A percentile compares a stretch with the other conserved stretches of the same genome.
Conservation (phyloP, 768 basidiomycete genomes). For the Macrolepiota fuliginosa region DNA sequence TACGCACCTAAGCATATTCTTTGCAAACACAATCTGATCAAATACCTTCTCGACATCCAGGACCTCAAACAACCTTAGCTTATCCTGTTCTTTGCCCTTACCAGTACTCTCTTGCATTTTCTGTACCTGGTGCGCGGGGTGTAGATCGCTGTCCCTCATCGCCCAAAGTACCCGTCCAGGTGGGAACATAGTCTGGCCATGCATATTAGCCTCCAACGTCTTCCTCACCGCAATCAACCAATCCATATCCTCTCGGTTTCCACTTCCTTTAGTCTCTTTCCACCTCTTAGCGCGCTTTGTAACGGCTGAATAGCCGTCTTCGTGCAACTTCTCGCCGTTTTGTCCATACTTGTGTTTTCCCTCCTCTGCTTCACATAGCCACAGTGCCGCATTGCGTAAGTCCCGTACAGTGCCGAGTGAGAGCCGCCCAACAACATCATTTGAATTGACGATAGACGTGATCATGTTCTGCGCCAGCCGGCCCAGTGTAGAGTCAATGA, state of each 20-base stretch:
- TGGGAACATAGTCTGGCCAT: slow-evolving; percentile 66
- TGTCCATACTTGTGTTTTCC: slow-evolving; percentile 16
- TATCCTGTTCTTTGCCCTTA: slow-evolving; percentile 31
- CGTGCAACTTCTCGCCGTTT: slow-evolving; percentile 30
- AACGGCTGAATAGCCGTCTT: slow-evolving; percentile 52
- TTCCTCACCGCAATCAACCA: slow-evolving; percentile 79
- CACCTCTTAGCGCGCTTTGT: slow-evolving; percentile 50
- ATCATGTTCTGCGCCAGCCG: slow-evolving; percentile 62
- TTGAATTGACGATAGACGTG: slow-evolving; percentile 78
- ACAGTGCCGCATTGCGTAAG: slow-evolving; percentile 68
- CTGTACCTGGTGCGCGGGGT: slow-evolving; percentile 48
- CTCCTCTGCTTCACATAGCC: slow-evolving; percentile 74
- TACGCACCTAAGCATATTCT: slow-evolving; percentile 73
- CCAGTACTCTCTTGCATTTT: not conserved
- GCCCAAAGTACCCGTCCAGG: slow-evolving; percentile 82
- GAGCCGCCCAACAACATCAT: slow-evolving; percentile 77
- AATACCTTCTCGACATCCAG: slow-evolving; percentile 75
- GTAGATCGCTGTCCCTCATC: slow-evolving; percentile 68
- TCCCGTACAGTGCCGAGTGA: slow-evolving; percentile 78
- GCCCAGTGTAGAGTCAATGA: slow-evolving; percentile 59
- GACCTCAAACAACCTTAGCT: slow-evolving; percentile 75
- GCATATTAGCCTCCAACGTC: slow-evolving; percentile 85
- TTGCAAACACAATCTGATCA: slow-evolving; percentile 76
- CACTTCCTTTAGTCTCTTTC: slow-evolving; percentile 47
- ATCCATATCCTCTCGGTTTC: slow-evolving; percentile 49